Percentiles rank a stretch among this genome's conserved stretches.
Evolutionary conservation across 192 early-diverging fungal genomes (phyloP).

Genomic region (Backusella tuberculispora): DNA sequence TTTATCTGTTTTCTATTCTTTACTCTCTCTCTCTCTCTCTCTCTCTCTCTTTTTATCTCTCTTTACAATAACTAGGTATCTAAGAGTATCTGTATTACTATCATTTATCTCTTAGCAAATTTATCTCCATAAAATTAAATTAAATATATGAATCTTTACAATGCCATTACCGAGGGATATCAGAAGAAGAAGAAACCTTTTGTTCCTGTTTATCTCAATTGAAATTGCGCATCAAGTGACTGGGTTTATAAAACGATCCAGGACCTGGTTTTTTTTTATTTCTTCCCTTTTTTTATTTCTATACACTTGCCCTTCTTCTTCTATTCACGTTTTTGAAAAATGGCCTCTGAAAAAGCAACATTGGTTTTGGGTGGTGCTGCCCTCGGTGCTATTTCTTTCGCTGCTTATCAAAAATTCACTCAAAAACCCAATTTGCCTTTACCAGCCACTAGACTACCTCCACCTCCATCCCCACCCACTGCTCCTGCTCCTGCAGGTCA

Average conservation of each 20-base stretch:
- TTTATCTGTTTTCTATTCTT: no score
- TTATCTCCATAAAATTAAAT: no score
- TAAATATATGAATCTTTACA: no score
- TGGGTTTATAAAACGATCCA: neutral
- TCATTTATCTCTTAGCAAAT: no score
- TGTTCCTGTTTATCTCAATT: neutral
- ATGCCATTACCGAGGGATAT: neutral
- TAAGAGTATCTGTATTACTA: no score
- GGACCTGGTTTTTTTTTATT: neutral
- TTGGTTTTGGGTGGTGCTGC: constrained; percentile 47
- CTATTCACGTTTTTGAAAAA: neutral
- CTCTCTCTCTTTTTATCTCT: no score
- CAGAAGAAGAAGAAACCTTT: neutral
- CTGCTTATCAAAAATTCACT: constrained; percentile 40
- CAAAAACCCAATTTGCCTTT: constrained; percentile 14
- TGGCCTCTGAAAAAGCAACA: constrained; percentile 31
- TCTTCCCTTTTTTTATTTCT: no score
- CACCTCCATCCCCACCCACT: constrained; percentile 4
- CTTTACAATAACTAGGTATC: no score
- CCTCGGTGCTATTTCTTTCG: constrained; percentile 40
- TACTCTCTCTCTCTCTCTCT: no score
- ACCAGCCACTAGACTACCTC: neutral
- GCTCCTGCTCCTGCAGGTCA: neutral
- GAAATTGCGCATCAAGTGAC: neutral
- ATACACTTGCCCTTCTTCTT: no score